Evolutionary conservation across 1,284 basidiomycete genomes (phyloP).

Genomic region (Volvariella surrecta): DNA sequence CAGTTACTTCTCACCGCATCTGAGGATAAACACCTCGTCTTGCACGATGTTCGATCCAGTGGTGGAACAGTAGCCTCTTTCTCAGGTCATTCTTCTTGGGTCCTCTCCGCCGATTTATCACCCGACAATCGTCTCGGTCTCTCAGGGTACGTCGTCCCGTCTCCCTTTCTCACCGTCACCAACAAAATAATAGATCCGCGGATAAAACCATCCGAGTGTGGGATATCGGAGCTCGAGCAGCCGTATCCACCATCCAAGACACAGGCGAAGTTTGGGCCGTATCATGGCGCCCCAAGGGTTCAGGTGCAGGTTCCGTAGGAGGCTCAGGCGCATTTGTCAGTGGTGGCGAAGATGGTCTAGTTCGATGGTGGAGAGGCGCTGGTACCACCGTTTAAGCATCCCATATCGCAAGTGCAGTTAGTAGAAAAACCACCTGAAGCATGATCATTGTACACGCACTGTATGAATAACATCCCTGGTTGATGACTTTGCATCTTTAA

Average conservation of each 20-base stretch:
- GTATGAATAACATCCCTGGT: too few relatives aligned
- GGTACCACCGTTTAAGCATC: too few relatives aligned
- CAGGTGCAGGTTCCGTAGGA: too few relatives aligned
- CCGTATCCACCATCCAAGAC: constrained; percentile 72
- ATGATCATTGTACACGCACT: too few relatives aligned
- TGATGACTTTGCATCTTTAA: too few relatives aligned
- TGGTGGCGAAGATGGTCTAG: constrained; percentile 73
- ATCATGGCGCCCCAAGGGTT: constrained; percentile 77
- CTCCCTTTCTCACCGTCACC: background rate
- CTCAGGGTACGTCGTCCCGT: constrained; percentile 55
- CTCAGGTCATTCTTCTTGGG: constrained; percentile 83
- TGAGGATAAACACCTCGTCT: constrained; percentile 79
- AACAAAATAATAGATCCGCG: constrained; percentile 48
- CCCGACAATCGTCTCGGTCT: constrained; percentile 71
- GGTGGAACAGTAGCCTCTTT: constrained; percentile 77
- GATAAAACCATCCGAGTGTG: constrained; percentile 84
- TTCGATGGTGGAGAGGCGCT: constrained; percentile 71
- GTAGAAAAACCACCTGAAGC: too few relatives aligned
- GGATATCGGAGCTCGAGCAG: constrained; percentile 73
- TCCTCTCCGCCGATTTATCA: constrained; percentile 70
- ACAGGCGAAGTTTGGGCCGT: constrained; percentile 82
- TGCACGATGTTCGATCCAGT: constrained; percentile 74
- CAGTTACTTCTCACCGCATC: constrained; percentile 80
- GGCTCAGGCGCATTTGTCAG: constrained; percentile 65
- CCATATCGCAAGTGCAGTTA: too few relatives aligned